A percentile compares a stretch with the other conserved stretches of the same genome.
Conservation (phyloP, 805 yeast genomes). For the Limtongia smithiae region DNA sequence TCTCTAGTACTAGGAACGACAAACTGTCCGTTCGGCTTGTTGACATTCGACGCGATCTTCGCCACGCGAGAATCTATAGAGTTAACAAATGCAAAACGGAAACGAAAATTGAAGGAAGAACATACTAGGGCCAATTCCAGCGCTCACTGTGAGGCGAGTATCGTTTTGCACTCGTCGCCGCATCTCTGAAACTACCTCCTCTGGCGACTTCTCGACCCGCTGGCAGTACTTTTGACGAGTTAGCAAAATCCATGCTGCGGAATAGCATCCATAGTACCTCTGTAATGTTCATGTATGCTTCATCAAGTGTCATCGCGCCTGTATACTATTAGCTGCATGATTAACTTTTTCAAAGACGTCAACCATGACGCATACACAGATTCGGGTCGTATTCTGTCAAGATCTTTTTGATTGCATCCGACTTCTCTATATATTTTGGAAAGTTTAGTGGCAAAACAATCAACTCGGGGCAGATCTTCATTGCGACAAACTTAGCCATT, state of each 20-base stretch:
- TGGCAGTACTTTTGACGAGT: slow-evolving; percentile 28
- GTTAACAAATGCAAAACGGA: neutral
- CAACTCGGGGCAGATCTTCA: slow-evolving; percentile 60
- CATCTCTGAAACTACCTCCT: slow-evolving; percentile 37
- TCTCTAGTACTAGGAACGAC: slow-evolving; percentile 14
- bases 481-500: slow-evolving; percentile 79
- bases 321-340: too few species aligned
- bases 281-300: slow-evolving; percentile 31
- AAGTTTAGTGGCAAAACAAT: slow-evolving; percentile 69
- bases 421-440: slow-evolving; percentile 61
- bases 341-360: too few species aligned
- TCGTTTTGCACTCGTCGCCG: slow-evolving; percentile 42
- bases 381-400: slow-evolving; percentile 46
- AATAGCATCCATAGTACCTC: neutral
- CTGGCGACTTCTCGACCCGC: slow-evolving; percentile 27
- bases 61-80: slow-evolving; percentile 29
- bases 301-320: slow-evolving; percentile 63
- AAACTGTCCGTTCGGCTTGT: slow-evolving; percentile 33
- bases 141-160: slow-evolving; percentile 68
- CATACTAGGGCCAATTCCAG: slow-evolving; percentile 68
- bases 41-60: slow-evolving; percentile 32
- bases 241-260: slow-evolving; percentile 54
- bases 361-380: slow-evolving; percentile 42
- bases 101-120: neutral
- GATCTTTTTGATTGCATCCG: slow-evolving; percentile 60